A percentile compares a stretch with the other conserved stretches of the same genome.
Evolutionary conservation across 768 basidiomycete species (phyloP).

Genomic region (Amanita jacksonii): DNA sequence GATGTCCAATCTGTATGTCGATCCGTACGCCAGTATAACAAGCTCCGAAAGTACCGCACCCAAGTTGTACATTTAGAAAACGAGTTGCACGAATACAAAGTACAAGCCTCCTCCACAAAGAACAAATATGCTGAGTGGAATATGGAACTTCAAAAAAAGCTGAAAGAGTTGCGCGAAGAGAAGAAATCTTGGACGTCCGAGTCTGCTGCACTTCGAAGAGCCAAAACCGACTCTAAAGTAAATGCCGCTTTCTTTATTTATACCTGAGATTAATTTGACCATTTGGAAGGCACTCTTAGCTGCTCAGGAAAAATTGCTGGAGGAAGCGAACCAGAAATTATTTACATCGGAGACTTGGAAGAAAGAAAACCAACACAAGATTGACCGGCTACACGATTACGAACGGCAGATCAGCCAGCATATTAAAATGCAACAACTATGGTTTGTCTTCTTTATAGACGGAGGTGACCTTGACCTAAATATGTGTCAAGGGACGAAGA

Average conservation of each 20-base stretch:
- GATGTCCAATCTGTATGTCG: not conserved
- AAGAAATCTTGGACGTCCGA: constrained; percentile 71
- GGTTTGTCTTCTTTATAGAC: constrained; percentile 37
- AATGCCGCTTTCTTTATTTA: not conserved
- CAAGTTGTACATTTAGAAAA: constrained; percentile 58
- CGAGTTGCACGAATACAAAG: constrained; percentile 65
- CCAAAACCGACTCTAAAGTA: constrained; percentile 65
- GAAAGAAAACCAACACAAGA: constrained; percentile 74
- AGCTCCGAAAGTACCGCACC: constrained; percentile 64
- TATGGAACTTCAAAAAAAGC: constrained; percentile 65
- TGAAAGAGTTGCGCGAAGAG: constrained; percentile 68
- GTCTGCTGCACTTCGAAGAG: constrained; percentile 55
- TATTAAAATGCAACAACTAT: constrained; percentile 64
- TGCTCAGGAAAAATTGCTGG: constrained; percentile 60
- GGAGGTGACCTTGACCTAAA: not conserved
- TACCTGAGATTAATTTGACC: not conserved
- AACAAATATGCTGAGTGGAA: constrained; percentile 83
- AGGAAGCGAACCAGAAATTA: constrained; percentile 58
- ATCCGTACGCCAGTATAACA: constrained; percentile 54
- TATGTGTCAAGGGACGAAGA: constrained; percentile 60
- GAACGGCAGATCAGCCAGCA: constrained; percentile 83
- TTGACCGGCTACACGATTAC: constrained; percentile 74
- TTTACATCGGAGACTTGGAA: constrained; percentile 66
- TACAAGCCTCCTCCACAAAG: constrained; percentile 63
- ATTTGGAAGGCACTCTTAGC: constrained; percentile 48